phyloP scores from a whole-genome alignment of 352 stramenopile species.

The Blastocystis hominis region DNA sequence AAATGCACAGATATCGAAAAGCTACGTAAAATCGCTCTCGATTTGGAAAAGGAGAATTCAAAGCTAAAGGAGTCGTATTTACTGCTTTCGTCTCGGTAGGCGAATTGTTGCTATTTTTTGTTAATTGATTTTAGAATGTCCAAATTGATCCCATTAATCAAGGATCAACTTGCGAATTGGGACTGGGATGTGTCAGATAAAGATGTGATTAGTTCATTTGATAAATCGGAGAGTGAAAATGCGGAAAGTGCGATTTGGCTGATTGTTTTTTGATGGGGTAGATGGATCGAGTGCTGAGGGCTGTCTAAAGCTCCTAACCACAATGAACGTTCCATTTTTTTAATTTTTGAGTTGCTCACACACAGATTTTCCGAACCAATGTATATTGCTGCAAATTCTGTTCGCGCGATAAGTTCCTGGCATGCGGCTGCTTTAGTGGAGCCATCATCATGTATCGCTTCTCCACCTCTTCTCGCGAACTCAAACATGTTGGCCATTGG shows the following conservation, averaged over 20 bases:
- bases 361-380: slow-evolving; percentile 22
- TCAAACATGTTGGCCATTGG: neutral
- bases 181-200: slow-evolving; percentile 7
- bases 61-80: slow-evolving; percentile 27
- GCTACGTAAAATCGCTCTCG: neutral
- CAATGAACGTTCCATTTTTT: neutral
- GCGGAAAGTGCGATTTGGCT: neutral
- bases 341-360: neutral
- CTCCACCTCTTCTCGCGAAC: neutral
- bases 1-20: slow-evolving; percentile 8
- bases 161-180: slow-evolving; percentile 9
- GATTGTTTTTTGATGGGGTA: neutral
- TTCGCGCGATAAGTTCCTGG: slow-evolving; percentile 37
- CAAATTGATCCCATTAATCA: slow-evolving; percentile 19
- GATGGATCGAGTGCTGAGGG: neutral
- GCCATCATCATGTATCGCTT: slow-evolving; percentile 31
- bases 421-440: slow-evolving; percentile 37
- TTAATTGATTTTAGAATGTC: neutral
- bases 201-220: neutral
- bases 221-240: neutral
- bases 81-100: slow-evolving; percentile 23
- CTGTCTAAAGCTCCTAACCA: slow-evolving; percentile 9
- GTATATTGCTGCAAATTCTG: slow-evolving; percentile 52
- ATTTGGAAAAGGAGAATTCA: slow-evolving; percentile 3
- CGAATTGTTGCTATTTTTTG: neutral